Percentiles rank a stretch among this genome's conserved stretches.
Evolutionary conservation across 495 filamentous ascomycete genomes (phyloP).

Genomic region (Baudoinia panamericana): DNA sequence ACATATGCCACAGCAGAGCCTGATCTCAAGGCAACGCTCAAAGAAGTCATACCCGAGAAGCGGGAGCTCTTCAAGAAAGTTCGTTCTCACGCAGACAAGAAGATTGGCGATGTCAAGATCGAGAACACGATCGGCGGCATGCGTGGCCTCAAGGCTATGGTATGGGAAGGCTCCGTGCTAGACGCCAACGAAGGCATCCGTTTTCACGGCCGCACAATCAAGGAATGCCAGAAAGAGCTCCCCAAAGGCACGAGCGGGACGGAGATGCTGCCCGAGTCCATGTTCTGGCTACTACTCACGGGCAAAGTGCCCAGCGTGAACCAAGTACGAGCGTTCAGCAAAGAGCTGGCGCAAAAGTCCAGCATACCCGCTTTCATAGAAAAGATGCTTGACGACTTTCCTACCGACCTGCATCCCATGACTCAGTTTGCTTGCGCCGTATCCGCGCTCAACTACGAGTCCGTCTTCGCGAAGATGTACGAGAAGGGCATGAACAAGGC

Average conservation of each 20-base stretch:
- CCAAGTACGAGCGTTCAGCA: conserved; percentile 70
- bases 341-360: conserved; percentile 76
- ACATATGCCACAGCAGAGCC: conserved; percentile 62
- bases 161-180: conserved; percentile 97
- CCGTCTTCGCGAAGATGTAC: conserved; percentile 83
- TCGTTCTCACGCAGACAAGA: conserved; percentile 70
- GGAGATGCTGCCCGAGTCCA: conserved; percentile 98
- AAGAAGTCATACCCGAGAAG: conserved; percentile 75
- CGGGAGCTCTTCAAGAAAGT: conserved; percentile 83
- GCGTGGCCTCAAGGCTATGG: conserved; percentile 91
- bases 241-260: conserved; percentile 86
- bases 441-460: conserved; percentile 82
- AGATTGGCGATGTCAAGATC: conserved; percentile 85
- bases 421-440: conserved; percentile 93
- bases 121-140: conserved; percentile 90
- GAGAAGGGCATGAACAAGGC: conserved; percentile 80
- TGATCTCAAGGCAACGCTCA: conserved; percentile 75
- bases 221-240: conserved; percentile 86
- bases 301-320: conserved; percentile 72
- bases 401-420: conserved; percentile 85
- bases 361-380: conserved; percentile 71
- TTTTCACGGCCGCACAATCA: conserved; percentile 95
- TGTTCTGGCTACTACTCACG: conserved; percentile 98
- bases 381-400: conserved; percentile 83
- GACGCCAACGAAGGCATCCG: conserved; percentile 95